These are phyloP conservation scores for Phytomonas serpens DNA, from an alignment of 208 protist species.

Conservation along the genomic window DNA sequence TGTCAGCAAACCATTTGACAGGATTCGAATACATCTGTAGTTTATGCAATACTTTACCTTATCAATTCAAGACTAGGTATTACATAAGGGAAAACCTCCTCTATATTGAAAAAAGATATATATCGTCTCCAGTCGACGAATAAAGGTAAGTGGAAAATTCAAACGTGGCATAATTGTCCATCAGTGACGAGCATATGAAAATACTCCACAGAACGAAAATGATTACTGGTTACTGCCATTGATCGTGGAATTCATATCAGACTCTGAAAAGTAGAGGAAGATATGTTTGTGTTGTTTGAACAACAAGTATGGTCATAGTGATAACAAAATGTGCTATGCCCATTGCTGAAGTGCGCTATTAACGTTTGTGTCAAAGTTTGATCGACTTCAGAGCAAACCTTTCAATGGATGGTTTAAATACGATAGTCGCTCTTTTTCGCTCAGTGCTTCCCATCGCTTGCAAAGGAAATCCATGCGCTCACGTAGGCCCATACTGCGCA, in stretches of 20 bases:
- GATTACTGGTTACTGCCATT: background rate
- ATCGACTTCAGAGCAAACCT: conserved; percentile 52
- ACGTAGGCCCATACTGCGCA: conserved; percentile 69
- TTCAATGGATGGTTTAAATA: conserved; percentile 79
- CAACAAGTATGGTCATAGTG: background rate
- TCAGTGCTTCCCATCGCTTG: conserved; percentile 62
- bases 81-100: background rate
- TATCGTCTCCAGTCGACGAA: background rate
- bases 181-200: background rate
- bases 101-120: background rate
- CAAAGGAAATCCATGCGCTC: conserved; percentile 85
- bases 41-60: background rate
- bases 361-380: background rate
- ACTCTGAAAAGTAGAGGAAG: background rate
- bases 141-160: background rate
- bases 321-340: background rate
- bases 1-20: background rate
- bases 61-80: background rate
- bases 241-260: background rate
- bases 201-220: background rate
- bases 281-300: background rate
- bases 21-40: background rate
- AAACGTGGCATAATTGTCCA: background rate
- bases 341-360: background rate
- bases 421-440: conserved; percentile 38